phyloP scores from a whole-genome alignment of 2,329 filamentous ascomycete species.

The Calonectria pteridis region DNA sequence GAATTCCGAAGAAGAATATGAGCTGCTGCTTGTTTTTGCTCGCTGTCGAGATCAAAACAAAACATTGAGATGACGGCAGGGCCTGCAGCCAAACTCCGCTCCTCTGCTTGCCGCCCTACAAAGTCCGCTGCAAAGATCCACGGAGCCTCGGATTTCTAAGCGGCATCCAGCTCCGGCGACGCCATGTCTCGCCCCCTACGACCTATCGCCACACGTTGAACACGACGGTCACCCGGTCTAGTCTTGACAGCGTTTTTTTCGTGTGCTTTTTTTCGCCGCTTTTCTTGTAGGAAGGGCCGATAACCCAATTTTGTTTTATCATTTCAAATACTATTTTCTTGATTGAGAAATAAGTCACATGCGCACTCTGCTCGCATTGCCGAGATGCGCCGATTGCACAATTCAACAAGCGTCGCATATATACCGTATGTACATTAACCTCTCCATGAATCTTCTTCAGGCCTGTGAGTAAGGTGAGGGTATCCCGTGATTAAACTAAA shows the following conservation, averaged over 20 bases:
- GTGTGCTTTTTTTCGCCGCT: neutral
- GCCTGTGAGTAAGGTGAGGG: slow-evolving; percentile 12
- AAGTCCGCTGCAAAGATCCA: slow-evolving; percentile 25
- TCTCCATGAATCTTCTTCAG: slow-evolving; percentile 3
- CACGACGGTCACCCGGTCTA: too few relatives aligned
- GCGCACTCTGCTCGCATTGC: neutral
- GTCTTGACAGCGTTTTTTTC: neutral
- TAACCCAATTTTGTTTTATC: neutral
- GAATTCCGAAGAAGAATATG: neutral
- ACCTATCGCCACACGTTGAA: neutral
- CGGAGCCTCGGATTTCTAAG: slow-evolving; percentile 22
- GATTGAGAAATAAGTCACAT: slow-evolving; percentile 1
- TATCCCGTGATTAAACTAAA: slow-evolving; percentile 20
- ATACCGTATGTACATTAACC: neutral
- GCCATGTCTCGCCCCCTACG: neutral
- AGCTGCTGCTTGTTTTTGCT: neutral
- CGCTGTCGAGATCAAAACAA: neutral
- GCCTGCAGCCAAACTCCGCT: slow-evolving; percentile 26
- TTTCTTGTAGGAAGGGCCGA: neutral
- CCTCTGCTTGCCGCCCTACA: neutral
- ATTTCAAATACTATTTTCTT: neutral
- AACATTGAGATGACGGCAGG: neutral
- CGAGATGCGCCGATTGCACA: neutral
- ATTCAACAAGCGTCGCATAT: neutral
- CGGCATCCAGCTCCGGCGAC: neutral